Percentiles rank a stretch among this genome's conserved stretches.
Conservation (phyloP, 352 stramenopile species). For the Globisporangium rhizosaccharum region DNA sequence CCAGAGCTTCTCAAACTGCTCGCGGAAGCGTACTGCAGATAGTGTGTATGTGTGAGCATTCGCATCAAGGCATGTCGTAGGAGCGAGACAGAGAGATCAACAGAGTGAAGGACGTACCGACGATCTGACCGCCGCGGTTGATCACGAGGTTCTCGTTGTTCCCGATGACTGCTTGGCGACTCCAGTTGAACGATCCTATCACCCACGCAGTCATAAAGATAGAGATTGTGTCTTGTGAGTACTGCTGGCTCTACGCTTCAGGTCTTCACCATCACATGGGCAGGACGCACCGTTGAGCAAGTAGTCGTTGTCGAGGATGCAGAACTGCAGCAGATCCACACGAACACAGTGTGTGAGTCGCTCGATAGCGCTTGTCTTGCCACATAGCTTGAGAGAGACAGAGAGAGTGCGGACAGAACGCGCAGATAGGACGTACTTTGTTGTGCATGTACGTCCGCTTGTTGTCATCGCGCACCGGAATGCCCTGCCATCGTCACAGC, state of each 20-base stretch:
- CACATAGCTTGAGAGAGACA: background rate
- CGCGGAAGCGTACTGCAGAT: constrained; percentile 37
- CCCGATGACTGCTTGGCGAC: constrained; percentile 53
- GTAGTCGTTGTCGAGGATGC: constrained; percentile 53
- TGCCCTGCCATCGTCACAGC: constrained; percentile 28
- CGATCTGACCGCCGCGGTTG: constrained; percentile 38
- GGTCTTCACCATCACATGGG: background rate
- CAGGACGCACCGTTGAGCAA: constrained; percentile 45
- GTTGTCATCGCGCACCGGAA: constrained; percentile 56
- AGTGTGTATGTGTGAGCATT: background rate
- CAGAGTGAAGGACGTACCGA: constrained; percentile 21
- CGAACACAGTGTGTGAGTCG: background rate
- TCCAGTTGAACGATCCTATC: constrained; percentile 71
- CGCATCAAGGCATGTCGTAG: background rate
- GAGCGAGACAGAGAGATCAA: background rate
- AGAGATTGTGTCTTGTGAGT: background rate
- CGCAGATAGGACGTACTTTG: constrained; percentile 28
- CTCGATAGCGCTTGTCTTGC: background rate
- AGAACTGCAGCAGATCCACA: constrained; percentile 32
- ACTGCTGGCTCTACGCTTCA: background rate
- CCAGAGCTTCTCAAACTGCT: constrained; percentile 65
- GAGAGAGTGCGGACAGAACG: background rate
- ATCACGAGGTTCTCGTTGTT: constrained; percentile 69
- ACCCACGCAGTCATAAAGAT: background rate
- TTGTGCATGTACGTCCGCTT: constrained; percentile 63